phyloP scores from a whole-genome alignment of 1,139 yeast genomes.

The Yamadazyma sp. region DNA sequence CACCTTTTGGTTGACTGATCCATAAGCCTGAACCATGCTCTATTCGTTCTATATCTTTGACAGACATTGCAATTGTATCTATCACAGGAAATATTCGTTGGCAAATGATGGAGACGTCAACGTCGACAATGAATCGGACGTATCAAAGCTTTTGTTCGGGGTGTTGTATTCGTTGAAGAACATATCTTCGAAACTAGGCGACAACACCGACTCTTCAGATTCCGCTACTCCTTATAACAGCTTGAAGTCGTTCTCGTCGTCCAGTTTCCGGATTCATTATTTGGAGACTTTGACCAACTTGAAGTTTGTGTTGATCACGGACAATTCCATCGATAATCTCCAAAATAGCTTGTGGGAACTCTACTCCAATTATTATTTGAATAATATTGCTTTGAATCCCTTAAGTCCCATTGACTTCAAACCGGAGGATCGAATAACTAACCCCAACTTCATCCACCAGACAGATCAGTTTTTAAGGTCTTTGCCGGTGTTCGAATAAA shows the following conservation, averaged over 20 bases:
- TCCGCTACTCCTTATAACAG: conserved; percentile 32
- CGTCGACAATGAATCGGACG: conserved; percentile 58
- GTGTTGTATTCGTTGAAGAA: conserved; percentile 77
- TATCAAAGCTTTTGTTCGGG: conserved; percentile 85
- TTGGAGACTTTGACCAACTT: conserved; percentile 78
- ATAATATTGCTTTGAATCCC: conserved; percentile 67
- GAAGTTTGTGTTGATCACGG: conserved; percentile 74
- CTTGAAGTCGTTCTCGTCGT: conserved; percentile 67
- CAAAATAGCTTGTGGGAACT: conserved; percentile 63
- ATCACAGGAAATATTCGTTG: conserved; percentile 58
- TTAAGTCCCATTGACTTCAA: conserved; percentile 54
- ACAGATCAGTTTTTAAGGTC: conserved; percentile 41
- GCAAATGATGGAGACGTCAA: conserved; percentile 48
- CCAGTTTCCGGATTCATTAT: conserved; percentile 74
- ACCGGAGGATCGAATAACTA: conserved; percentile 37
- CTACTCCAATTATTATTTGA: conserved; percentile 66
- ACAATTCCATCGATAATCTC: conserved; percentile 60
- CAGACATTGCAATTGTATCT: conserved; percentile 82
- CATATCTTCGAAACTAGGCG: conserved; percentile 64
- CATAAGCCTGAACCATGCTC: conserved; percentile 11
- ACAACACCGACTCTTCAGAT: conserved; percentile 14
- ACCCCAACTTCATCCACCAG: conserved; percentile 42
- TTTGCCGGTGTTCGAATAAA: conserved; percentile 22
- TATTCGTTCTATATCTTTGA: conserved; percentile 88
- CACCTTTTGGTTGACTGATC: not conserved